phyloP scores from a whole-genome alignment of 2,329 filamentous ascomycete genomes.

The Chaetomium globosum region DNA sequence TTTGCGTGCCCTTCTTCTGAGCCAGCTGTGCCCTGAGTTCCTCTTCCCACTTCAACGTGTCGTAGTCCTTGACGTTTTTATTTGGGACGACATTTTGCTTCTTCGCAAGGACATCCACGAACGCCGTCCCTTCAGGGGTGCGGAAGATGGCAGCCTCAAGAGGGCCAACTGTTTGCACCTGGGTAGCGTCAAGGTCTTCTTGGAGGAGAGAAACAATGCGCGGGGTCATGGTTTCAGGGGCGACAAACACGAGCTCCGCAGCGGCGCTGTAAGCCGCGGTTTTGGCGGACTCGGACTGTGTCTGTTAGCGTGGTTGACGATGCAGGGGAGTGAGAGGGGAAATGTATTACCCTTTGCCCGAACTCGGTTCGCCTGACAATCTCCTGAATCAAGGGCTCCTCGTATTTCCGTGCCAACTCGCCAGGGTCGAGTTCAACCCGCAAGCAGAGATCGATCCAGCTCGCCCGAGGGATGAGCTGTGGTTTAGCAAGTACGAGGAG shows the following conservation, averaged over 20 bases:
- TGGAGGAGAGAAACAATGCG: slow-evolving; percentile 73
- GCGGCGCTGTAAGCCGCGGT: slow-evolving; percentile 80
- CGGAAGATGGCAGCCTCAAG: slow-evolving; percentile 92
- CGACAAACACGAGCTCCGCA: slow-evolving; percentile 90
- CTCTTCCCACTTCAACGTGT: slow-evolving; percentile 95
- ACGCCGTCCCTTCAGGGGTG: slow-evolving; percentile 83
- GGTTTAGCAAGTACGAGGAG: slow-evolving; percentile 77
- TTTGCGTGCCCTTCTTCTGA: slow-evolving; percentile 88
- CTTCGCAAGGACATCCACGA: slow-evolving; percentile 87
- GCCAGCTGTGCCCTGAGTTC: slow-evolving; percentile 84
- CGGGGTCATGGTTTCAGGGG: slow-evolving; percentile 78
- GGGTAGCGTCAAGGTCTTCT: slow-evolving; percentile 69
- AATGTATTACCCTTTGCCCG: slow-evolving; percentile 54
- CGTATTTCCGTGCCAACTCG: slow-evolving; percentile 66
- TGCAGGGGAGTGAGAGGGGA: not conserved
- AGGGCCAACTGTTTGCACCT: slow-evolving; percentile 73
- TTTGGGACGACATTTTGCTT: slow-evolving; percentile 72
- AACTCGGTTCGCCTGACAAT: slow-evolving; percentile 57
- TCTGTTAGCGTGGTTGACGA: slow-evolving; percentile 25
- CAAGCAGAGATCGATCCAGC: slow-evolving; percentile 89
- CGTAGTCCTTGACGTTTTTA: slow-evolving; percentile 93
- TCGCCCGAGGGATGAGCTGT: slow-evolving; percentile 73
- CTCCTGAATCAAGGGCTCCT: slow-evolving; percentile 67
- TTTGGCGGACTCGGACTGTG: slow-evolving; percentile 52
- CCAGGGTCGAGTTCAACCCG: slow-evolving; percentile 82